Base-by-base conservation (phyloP, 208 protist species). In the Leishmania arabica region DNA sequence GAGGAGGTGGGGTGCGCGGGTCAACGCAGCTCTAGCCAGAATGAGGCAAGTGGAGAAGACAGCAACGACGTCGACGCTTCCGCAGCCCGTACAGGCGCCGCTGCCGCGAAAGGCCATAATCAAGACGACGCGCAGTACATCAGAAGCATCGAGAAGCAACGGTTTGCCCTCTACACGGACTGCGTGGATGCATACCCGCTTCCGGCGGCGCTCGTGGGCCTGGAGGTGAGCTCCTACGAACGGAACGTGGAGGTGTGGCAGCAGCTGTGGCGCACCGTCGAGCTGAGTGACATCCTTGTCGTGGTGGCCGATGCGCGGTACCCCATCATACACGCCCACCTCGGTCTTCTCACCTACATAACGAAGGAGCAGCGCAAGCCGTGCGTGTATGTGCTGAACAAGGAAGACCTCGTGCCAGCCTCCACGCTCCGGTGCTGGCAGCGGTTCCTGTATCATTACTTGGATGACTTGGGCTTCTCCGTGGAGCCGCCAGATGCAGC, bases 221-320 rank as follows among this genome's bases (percentile, higher is more conserved):
- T 95, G 69, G 77, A 93, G 51, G 71, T 99, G 37, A 99, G 93
- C 84, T 95, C 93, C 62, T 99, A 98, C 88, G 98, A 99, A 84
- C 96, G 95, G 49, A 99, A 99, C 84, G 24, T 99, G 3, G 97
- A 99, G 13, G 98, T 99, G n/a, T 99, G 98, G 98, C 91, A 98
- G 42, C 99, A 99, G 91, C 90, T 99, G 1, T 99, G 99, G 99
- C 92, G 99, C 51, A 98, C 98, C 0, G 91, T 99, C 15, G 99
- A 99, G 84, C 77, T 91, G 56, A 98, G 96, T 31, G 98, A 99
- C 84, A 90, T 99, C 8, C 86, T 99, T 27, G 74, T 99, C 0
- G 49, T 99, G 34, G 91, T 99, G 2, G 89, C 92, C 3, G 99
- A 99, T 82, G 92, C 95, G 13, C 97, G 99, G 40, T 97, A 99